Percentiles rank a stretch among this genome's conserved stretches.
These are phyloP conservation scores for Ceratocystis papillata DNA, from an alignment of 2,329 filamentous ascomycete species.

Conservation along the genomic window DNA sequence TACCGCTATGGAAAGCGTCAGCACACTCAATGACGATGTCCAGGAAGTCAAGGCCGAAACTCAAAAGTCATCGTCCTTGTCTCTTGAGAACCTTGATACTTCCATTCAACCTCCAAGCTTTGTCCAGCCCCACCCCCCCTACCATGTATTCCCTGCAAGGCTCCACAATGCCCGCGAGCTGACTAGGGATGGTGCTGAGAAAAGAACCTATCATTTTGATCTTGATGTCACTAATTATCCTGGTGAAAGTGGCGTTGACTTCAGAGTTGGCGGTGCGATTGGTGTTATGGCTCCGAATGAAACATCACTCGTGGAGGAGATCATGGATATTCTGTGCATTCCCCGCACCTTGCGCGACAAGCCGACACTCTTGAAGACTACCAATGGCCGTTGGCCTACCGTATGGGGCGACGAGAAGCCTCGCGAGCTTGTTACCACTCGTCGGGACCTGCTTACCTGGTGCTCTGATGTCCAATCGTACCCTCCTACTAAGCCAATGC, in stretches of 20 bases:
- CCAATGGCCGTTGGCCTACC: constrained; percentile 79
- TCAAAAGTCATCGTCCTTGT: constrained; percentile 31
- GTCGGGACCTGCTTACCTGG: constrained; percentile 88
- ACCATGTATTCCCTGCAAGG: constrained; percentile 81
- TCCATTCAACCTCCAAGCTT: constrained; percentile 68
- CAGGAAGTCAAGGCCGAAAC: constrained; percentile 23
- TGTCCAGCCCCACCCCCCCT: constrained; percentile 89
- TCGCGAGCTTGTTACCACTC: constrained; percentile 77
- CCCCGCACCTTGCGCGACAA: constrained; percentile 76
- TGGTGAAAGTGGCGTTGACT: constrained; percentile 71
- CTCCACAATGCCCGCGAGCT: constrained; percentile 76
- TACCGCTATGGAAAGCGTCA: constrained; percentile 32
- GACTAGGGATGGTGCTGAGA: constrained; percentile 80
- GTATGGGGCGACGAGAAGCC: constrained; percentile 90
- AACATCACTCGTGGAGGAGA: constrained; percentile 61
- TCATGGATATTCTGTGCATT: constrained; percentile 71
- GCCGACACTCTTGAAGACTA: constrained; percentile 67
- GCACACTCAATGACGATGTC: constrained; percentile 15
- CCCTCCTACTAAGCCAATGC: constrained; percentile 75
- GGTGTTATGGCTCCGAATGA: constrained; percentile 87
- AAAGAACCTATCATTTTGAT: constrained; percentile 95
- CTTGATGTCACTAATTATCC: constrained; percentile 94
- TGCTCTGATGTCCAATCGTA: constrained; percentile 89
- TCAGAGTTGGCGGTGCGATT: constrained; percentile 92
- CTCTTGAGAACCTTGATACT: constrained; percentile 40